Percentiles rank a stretch among this genome's conserved stretches.
Evolutionary conservation across 1,284 basidiomycete genomes (phyloP).

Genomic region (Cystobasidium sp.): DNA sequence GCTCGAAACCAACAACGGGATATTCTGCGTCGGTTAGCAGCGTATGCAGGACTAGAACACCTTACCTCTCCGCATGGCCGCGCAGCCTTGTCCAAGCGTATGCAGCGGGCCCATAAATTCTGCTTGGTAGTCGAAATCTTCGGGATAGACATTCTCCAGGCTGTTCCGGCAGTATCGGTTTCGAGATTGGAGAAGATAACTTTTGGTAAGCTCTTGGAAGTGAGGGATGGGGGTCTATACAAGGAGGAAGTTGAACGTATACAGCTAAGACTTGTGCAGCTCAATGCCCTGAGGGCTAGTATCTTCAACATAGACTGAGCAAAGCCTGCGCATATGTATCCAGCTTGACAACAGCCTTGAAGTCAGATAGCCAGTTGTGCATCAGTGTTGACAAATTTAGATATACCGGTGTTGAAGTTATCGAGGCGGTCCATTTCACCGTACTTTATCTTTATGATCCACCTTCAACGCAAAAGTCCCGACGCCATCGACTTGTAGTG

Average conservation of each 20-base stretch:
- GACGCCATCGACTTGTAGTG: no score
- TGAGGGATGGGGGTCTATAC: not conserved
- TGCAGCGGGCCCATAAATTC: conserved; percentile 8
- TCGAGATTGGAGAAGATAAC: conserved; percentile 2
- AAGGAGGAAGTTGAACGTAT: not conserved
- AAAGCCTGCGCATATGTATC: no score
- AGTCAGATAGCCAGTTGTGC: no score
- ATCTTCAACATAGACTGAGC: conserved; percentile 2
- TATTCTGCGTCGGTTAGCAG: not conserved
- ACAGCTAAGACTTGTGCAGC: not conserved
- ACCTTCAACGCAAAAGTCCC: no score
- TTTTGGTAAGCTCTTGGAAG: not conserved
- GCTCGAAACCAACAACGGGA: not conserved
- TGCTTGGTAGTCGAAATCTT: conserved; percentile 10
- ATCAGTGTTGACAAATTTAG: no score
- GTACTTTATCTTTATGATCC: no score
- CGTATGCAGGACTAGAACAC: not conserved
- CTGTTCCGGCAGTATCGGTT: conserved; percentile 7
- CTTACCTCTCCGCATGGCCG: not conserved
- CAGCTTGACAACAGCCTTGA: no score
- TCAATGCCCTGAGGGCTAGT: not conserved
- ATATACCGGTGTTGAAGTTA: no score
- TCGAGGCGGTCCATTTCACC: no score
- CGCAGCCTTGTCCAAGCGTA: conserved; percentile 2
- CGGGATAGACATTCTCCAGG: not conserved